Percentiles rank a stretch among this genome's conserved stretches.
phyloP scores from a whole-genome alignment of 2,329 filamentous ascomycete species.

The Fusarium xyrophilum region DNA sequence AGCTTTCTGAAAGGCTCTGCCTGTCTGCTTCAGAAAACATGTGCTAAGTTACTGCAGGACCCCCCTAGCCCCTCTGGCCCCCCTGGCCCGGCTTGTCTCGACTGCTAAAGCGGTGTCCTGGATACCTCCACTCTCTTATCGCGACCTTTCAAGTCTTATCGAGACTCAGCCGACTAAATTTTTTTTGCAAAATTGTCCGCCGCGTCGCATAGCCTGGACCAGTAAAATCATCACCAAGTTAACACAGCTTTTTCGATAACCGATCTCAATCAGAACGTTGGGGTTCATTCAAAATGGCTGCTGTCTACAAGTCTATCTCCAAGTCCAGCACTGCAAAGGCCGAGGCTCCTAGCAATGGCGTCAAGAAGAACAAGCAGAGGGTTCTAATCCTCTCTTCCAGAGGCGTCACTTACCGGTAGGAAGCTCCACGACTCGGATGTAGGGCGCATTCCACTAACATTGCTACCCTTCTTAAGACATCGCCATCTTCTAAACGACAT shows the following conservation, averaged over 20 bases:
- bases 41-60: not conserved
- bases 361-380: slow-evolving; percentile 72
- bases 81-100: slow-evolving; percentile 13
- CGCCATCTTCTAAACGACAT: slow-evolving; percentile 92
- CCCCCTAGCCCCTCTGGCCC: not conserved
- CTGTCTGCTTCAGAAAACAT: not conserved
- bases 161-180: slow-evolving; percentile 41
- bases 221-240: slow-evolving; percentile 21
- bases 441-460: slow-evolving; percentile 31
- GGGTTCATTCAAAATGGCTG: slow-evolving; percentile 58
- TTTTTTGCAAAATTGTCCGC: slow-evolving; percentile 40
- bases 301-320: slow-evolving; percentile 77
- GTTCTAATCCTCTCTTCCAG: slow-evolving; percentile 91
- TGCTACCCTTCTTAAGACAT: slow-evolving; percentile 64
- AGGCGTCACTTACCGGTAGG: slow-evolving; percentile 86
- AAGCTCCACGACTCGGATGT: not conserved
- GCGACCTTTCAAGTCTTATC: slow-evolving; percentile 41
- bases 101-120: slow-evolving; percentile 30
- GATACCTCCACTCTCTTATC: slow-evolving; percentile 37
- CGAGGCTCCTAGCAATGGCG: slow-evolving; percentile 57
- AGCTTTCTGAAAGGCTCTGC: slow-evolving; percentile 3
- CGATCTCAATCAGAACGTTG: slow-evolving; percentile 5
- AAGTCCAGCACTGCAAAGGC: slow-evolving; percentile 61
- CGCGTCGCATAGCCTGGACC: slow-evolving; percentile 32
- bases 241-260: slow-evolving; percentile 21